Percentiles rank a stretch among this genome's conserved stretches.
Conservation (phyloP, 176 grass and related monocot genomes). For the Elymus sibiricus region DNA sequence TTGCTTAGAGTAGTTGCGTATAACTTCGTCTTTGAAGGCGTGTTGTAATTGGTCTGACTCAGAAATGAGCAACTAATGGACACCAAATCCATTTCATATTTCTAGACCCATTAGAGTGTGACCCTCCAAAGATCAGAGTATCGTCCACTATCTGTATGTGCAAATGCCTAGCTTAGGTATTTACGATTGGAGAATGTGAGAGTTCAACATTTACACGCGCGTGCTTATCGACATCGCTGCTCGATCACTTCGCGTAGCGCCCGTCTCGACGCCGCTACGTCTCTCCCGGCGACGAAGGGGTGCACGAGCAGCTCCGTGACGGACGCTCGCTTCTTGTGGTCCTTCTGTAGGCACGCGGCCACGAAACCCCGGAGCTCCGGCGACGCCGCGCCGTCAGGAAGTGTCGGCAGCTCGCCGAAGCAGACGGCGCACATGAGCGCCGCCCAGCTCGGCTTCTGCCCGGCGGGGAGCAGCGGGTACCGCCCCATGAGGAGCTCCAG, state of each 20-base stretch:
- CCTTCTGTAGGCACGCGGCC: not conserved
- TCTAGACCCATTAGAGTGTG: not conserved
- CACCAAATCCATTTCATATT: not conserved
- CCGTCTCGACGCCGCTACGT: not conserved
- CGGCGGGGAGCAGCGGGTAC: slow-evolving; percentile 42
- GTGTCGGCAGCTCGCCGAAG: slow-evolving; percentile 32
- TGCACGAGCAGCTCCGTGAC: not conserved
- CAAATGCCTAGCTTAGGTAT: not conserved
- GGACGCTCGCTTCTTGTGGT: not conserved
- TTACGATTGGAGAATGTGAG: not conserved
- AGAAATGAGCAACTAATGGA: not conserved
- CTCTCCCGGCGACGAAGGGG: not conserved
- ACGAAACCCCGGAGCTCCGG: not conserved
- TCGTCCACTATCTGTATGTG: not conserved
- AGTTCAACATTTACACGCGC: not conserved
- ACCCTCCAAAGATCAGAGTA: no score
- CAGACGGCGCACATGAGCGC: slow-evolving; percentile 59
- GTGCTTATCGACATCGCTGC: not conserved
- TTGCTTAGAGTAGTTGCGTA: no score
- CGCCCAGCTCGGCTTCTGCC: slow-evolving; percentile 42
- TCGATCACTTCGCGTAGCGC: not conserved
- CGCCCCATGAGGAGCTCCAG: slow-evolving; percentile 36
- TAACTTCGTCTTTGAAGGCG: no score
- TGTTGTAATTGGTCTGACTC: no score
- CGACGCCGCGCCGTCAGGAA: not conserved